These are phyloP conservation scores for Cucumis melo DNA, from an alignment of 306 rosid species.

Conservation along the genomic window DNA sequence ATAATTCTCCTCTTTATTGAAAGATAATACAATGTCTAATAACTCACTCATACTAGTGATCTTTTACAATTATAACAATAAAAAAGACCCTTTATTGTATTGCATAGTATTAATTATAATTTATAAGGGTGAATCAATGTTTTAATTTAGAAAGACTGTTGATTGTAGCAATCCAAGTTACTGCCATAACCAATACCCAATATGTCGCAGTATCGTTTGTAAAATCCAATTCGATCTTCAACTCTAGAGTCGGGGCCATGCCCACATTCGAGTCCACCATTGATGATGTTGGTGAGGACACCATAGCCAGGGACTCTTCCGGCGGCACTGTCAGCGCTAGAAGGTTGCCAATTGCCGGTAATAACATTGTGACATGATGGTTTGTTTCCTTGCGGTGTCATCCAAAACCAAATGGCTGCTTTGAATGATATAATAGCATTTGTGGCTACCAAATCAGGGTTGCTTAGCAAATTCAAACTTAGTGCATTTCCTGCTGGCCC, in stretches of 20 bases:
- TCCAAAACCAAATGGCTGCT: conserved; percentile 70
- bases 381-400: conserved; percentile 53
- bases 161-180: conserved; percentile 28
- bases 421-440: conserved; percentile 35
- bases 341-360: conserved; percentile 29
- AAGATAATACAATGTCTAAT: neutral
- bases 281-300: conserved; percentile 25
- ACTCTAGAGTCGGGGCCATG: conserved; percentile 10
- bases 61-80: neutral
- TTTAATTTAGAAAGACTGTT: conserved; percentile 1
- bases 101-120: neutral
- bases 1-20: neutral
- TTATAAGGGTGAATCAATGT: neutral
- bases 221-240: conserved; percentile 25
- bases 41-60: neutral
- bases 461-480: conserved; percentile 20
- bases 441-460: conserved; percentile 45
- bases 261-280: conserved; percentile 34
- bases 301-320: conserved; percentile 21
- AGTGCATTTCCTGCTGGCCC: conserved; percentile 34
- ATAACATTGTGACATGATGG: conserved; percentile 62
- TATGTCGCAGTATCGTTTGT: conserved; percentile 22
- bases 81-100: neutral
- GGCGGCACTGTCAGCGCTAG: conserved; percentile 16
- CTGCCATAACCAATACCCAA: conserved; percentile 7